Conservation (phyloP, 345 rosid species). For the Psidium guajava region DNA sequence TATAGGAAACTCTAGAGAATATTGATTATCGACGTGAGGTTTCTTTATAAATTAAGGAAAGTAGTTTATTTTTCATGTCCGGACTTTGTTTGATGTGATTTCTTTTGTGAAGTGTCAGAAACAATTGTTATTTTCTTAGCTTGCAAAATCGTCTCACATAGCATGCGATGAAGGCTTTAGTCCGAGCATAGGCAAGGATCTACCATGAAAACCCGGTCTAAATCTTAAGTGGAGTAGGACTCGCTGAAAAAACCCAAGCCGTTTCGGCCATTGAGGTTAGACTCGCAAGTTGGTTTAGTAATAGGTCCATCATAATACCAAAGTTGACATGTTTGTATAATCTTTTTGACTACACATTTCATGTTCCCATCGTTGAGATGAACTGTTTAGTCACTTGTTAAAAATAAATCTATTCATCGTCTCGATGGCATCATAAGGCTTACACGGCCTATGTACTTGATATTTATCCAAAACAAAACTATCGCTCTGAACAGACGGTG, state of each 20-base stretch:
- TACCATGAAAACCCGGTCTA: not conserved
- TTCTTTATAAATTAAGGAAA: not conserved
- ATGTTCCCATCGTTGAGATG: not conserved
- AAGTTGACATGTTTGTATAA: not conserved
- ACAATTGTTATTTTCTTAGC: fast-evolving
- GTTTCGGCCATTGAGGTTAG: not conserved
- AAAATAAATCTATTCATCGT: not conserved
- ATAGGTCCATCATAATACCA: not conserved
- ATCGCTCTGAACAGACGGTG: not conserved
- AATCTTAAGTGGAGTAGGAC: not conserved
- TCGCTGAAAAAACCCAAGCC: not conserved
- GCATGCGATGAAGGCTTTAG: not conserved
- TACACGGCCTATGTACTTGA: not conserved
- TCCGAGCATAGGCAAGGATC: not conserved
- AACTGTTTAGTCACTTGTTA: not conserved
- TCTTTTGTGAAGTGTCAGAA: fast-evolving
- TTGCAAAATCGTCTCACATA: not conserved
- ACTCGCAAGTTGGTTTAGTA: not conserved
- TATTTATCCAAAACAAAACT: not conserved
- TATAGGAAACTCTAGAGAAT: not conserved
- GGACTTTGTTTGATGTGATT: not conserved
- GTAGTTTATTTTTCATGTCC: not conserved
- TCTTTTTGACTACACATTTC: not conserved
- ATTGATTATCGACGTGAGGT: not conserved
- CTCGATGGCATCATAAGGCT: not conserved